Base-by-base conservation (phyloP, 2,329 filamentous ascomycete species). In the Venturia nashicola region DNA sequence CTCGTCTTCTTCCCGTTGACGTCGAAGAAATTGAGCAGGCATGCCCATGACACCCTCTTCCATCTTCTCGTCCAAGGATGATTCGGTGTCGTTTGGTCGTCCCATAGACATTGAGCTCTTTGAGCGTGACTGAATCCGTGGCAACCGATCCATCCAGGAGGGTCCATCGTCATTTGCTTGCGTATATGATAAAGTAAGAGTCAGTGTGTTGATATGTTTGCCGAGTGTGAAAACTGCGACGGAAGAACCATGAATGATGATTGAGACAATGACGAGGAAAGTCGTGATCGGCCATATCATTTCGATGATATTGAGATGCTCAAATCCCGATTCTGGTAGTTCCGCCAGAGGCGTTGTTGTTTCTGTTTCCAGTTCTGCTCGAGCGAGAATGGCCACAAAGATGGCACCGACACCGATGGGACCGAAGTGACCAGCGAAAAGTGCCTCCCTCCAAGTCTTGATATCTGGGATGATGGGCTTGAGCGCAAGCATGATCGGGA, bases 381-480 rank as follows among this genome's bases (percentile, higher is more conserved):
- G 83, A 20, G 94, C 91, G 59, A 99, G 80, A 65, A 99, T 96
- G 23, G 91, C 91, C 59, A 96, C 88, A 68, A 99, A 99, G 65
- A 99, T 92, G 67, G 93, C 94, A 66, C 94, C 94, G 62, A 99
- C 94, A 62, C 94, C 94, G 69, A 99, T 97, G 36, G 94, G 94
- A 7, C 94, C 94, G 72, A 99, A 99, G 74, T 99, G 94, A 1
- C 94, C 94, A 18, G 94, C 94, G 72, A 99, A 99, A 1, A 97
- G 79, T 6, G 94, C 93, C 73, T 99, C 94, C 70, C 94, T 87
- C 93, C 94, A 99, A 0, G 93, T 97, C 76, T 97, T 97, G 70
- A 99, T 86, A 71, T 99, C 94, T 0, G 94, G 93, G 74, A 99
- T 97, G 6, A 97, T 67, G 0, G 94, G 93, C 72, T 97, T 97